Evolutionary conservation across 2,329 filamentous ascomycete species (phyloP).

Genomic region (Aspergillus sp.): DNA sequence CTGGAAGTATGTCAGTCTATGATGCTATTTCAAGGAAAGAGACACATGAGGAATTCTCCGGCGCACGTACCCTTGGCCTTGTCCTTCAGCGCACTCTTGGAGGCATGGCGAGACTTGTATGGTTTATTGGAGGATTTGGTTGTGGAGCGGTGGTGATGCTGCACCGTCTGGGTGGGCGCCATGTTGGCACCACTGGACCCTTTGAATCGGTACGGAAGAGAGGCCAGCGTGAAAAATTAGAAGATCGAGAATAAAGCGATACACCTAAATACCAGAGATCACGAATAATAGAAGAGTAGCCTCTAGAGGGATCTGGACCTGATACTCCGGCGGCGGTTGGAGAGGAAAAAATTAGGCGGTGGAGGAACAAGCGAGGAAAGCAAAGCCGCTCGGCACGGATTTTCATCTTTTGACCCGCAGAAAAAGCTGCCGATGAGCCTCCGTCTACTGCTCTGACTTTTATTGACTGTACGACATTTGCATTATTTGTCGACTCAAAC

Average conservation of each 20-base stretch:
- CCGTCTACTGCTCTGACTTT: not conserved
- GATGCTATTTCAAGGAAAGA: not conserved
- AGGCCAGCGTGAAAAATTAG: constrained; percentile 42
- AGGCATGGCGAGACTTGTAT: constrained; percentile 89
- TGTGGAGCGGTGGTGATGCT: constrained; percentile 83
- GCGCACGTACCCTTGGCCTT: constrained; percentile 69
- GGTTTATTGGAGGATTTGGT: constrained; percentile 86
- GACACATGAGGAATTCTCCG: not conserved
- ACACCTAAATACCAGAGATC: constrained; percentile 16
- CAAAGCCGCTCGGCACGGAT: constrained; percentile 8
- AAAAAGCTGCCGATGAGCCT: constrained; percentile 13
- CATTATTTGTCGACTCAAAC: not conserved
- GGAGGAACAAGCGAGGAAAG: constrained; percentile 29
- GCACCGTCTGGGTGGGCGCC: constrained; percentile 64
- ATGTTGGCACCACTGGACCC: constrained; percentile 66
- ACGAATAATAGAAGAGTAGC: constrained; percentile 14
- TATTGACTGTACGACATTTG: not conserved
- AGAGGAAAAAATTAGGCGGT: constrained; percentile 38
- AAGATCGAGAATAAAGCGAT: not conserved
- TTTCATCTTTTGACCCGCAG: constrained; percentile 17
- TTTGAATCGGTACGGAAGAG: constrained; percentile 85
- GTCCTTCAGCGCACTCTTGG: constrained; percentile 84
- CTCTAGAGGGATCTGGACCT: constrained; percentile 4
- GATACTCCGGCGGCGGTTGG: constrained; percentile 20
- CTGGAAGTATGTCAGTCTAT: constrained; percentile 46